Evolutionary conservation across 1,284 basidiomycete genomes (phyloP).

Genomic region (Irpex sp.): DNA sequence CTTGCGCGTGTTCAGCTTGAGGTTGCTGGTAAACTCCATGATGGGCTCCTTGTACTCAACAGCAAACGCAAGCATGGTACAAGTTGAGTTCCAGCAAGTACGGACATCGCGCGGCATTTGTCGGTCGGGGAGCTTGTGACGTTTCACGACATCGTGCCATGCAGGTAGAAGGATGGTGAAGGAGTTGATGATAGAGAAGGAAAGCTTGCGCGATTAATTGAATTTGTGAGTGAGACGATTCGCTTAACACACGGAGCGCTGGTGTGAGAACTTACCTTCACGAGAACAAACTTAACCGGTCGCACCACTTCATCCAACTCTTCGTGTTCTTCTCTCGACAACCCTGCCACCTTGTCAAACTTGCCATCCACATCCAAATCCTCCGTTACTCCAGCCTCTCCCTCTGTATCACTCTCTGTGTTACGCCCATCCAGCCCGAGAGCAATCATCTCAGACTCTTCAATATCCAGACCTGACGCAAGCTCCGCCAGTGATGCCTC

Average conservation of each 20-base stretch:
- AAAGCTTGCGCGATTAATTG: slow-evolving; percentile 18
- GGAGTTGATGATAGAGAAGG: background rate
- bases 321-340: slow-evolving; percentile 14
- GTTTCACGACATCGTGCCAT: background rate
- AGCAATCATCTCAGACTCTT: too few species aligned
- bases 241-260: background rate
- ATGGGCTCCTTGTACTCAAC: slow-evolving; percentile 2
- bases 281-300: slow-evolving; percentile 22
- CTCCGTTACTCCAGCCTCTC: too few species aligned
- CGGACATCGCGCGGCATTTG: slow-evolving; percentile 39
- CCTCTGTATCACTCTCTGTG: too few species aligned
- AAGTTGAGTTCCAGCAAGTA: slow-evolving; percentile 45
- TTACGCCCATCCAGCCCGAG: too few species aligned
- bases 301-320: slow-evolving; percentile 14
- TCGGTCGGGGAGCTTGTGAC: slow-evolving; percentile 14
- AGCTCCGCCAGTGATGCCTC: slow-evolving; percentile 13
- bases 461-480: too few species aligned
- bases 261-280: slow-evolving; percentile 18
- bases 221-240: slow-evolving; percentile 3
- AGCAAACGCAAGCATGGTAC: slow-evolving; percentile 36
- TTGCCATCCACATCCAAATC: too few species aligned
- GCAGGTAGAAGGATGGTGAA: background rate
- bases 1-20: slow-evolving; percentile 21
- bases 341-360: too few species aligned
- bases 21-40: slow-evolving; percentile 11